Evolutionary conservation across 371 early-diverging fungal genomes (phyloP), one percentile per base, ranked within the genome.

Genomic region (Apophysomyces variabilis): DNA sequence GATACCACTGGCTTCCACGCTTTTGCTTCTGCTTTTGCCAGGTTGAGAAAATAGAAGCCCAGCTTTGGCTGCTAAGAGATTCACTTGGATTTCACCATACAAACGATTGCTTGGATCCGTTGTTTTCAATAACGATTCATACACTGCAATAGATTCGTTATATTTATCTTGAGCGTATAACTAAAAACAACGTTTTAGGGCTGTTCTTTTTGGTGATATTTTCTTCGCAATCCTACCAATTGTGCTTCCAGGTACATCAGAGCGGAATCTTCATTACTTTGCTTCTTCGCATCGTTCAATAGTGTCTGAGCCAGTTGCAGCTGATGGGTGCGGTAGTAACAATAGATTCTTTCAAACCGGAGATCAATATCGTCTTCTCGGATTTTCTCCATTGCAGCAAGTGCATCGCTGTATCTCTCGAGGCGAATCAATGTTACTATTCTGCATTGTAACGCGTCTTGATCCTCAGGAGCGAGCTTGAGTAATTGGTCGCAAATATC

Each of bases 371-470:
- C 74, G 38, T 41, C 65, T 44, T 71, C 73, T 50, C 71, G 68
- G 66, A 84, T 76, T 38, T 80, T 75, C 32, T 79, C 77, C 50
- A 90, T 75, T 56, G 85, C 63, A 1, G 81, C 62, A 13, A 90
- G 80, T 1, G 91, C 91, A 38, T 88, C 87, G 18, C 79, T 70
- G 72, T 90, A 91, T 36, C 81, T 78, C 44, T 89, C 91, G 60
- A 90, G 82, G n/a, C 87, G 86, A 79, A 91, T 89, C 50, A 90
- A 62, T 0, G 90, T 87, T 13, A 91, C 82, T 4, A 88, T 79
- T 72, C 89, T 88, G 73, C 84, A 85, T 41, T 85, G 87, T 58
- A 88, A 72, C 6, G 87, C 84, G 57, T 84, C 77, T 50, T 73
- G 68, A 69, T 90, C 87, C 37, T 85, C 71, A 14, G 85, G 68